These are phyloP conservation scores for Candida sp. DNA, from an alignment of 1,139 yeast species.

Conservation along the genomic window DNA sequence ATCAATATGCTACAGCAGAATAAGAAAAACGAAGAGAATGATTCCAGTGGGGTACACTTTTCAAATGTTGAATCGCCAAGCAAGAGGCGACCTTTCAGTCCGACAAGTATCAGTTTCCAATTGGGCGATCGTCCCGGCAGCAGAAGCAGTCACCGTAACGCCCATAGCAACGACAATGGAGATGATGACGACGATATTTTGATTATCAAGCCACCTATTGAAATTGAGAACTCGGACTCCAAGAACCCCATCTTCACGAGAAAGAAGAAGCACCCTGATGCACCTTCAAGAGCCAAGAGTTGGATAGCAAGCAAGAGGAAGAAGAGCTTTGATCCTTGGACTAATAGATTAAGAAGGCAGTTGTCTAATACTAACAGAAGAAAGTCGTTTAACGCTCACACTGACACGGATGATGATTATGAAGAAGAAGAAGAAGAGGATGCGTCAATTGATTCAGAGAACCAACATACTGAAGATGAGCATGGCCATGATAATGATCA, in stretches of 20 bases:
- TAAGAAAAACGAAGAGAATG: conserved; percentile 17
- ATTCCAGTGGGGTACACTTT: not conserved
- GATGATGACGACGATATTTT: conserved; percentile 65
- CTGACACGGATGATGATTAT: conserved; percentile 13
- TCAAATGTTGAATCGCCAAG: not conserved
- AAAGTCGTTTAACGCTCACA: conserved; percentile 15
- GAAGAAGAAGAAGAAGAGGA: conserved; percentile 15
- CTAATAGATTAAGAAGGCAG: conserved; percentile 18
- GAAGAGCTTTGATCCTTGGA: conserved; percentile 16
- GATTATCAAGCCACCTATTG: conserved; percentile 80
- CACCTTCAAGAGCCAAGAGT: conserved; percentile 18
- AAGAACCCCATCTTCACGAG: conserved; percentile 39
- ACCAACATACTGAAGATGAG: conserved; percentile 19
- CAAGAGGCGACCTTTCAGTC: not conserved
- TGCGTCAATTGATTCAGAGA: conserved; percentile 18
- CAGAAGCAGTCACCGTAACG: not conserved
- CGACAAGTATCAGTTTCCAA: not conserved
- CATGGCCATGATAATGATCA: conserved; percentile 18
- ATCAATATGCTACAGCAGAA: conserved; percentile 64
- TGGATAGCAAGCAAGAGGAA: conserved; percentile 7
- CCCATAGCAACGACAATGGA: conserved; percentile 23
- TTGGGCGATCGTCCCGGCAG: conserved; percentile 11
- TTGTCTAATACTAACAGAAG: conserved; percentile 24
- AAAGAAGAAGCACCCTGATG: conserved; percentile 13
- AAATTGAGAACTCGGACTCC: conserved; percentile 50